These are phyloP conservation scores for Colletotrichum navitas DNA, from an alignment of 2,329 filamentous ascomycete genomes.

Conservation along the genomic window DNA sequence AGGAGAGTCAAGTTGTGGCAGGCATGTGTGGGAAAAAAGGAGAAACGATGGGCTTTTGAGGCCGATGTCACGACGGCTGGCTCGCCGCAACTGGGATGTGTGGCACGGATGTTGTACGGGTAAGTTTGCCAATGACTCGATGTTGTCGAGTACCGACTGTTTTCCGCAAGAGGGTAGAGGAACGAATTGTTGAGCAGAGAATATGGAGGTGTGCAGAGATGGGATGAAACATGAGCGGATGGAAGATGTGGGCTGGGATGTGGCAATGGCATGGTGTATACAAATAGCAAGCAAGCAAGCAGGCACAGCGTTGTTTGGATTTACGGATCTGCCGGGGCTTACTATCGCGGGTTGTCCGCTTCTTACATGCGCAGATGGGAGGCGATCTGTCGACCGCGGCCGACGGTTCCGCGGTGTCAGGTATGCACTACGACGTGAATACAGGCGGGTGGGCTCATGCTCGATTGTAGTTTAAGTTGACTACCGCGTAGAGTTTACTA, in stretches of 20 bases:
- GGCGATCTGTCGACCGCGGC: slow-evolving; percentile 1
- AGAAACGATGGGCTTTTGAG: too few species aligned
- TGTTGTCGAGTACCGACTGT: background rate
- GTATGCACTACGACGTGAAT: background rate
- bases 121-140: slow-evolving; percentile 30
- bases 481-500: background rate
- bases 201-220: slow-evolving; percentile 8
- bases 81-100: slow-evolving; percentile 2
- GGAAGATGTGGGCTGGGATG: background rate
- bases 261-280: background rate
- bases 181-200: background rate
- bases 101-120: background rate
- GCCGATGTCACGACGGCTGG: background rate
- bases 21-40: too few species aligned
- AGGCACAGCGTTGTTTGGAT: background rate
- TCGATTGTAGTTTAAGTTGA: background rate
- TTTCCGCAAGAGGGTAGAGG: background rate
- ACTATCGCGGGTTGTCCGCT: slow-evolving; percentile 8
- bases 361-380: slow-evolving; percentile 16
- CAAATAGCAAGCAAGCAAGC: background rate
- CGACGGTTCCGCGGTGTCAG: slow-evolving; percentile 16
- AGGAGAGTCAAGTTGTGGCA: background rate
- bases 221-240: slow-evolving; percentile 6
- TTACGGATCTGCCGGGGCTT: slow-evolving; percentile 26
- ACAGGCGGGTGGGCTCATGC: background rate